phyloP scores from a whole-genome alignment of 495 filamentous ascomycete species.

The Penicillium antarcticum region DNA sequence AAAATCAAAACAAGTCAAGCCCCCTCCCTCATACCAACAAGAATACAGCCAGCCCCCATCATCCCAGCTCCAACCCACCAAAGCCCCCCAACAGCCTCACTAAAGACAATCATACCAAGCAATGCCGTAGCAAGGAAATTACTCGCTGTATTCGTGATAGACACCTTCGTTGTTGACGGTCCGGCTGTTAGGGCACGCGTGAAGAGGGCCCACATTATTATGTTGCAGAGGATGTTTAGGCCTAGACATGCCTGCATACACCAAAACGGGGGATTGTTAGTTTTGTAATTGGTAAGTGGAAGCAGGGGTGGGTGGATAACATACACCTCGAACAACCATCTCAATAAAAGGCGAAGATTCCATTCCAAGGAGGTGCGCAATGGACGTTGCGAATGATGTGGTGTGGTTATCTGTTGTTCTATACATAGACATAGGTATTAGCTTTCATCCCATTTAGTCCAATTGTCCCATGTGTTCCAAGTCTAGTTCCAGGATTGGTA shows the following conservation, averaged over 20 bases:
- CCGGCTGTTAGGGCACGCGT: conserved; percentile 79
- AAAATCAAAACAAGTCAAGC: conserved; percentile 17
- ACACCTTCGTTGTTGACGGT: conserved; percentile 83
- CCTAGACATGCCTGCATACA: conserved; percentile 70
- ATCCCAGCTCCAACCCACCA: conserved; percentile 88
- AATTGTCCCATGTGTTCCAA: too few species aligned
- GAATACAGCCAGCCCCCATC: conserved; percentile 85
- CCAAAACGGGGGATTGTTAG: background rate
- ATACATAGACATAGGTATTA: too few species aligned
- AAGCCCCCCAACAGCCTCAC: conserved; percentile 65
- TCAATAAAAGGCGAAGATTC: conserved; percentile 57
- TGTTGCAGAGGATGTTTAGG: conserved; percentile 86
- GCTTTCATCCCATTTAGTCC: too few species aligned
- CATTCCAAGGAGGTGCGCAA: conserved; percentile 58
- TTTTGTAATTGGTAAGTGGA: too few species aligned
- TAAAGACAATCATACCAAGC: conserved; percentile 72
- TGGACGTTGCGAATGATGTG: conserved; percentile 57
- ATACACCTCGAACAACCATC: conserved; percentile 64
- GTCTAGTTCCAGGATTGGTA: too few species aligned
- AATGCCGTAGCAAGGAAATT: conserved; percentile 93
- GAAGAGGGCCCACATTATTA: conserved; percentile 89
- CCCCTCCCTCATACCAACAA: conserved; percentile 80
- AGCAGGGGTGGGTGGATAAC: too few species aligned
- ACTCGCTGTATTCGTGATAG: conserved; percentile 85
- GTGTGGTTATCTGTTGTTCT: conserved; percentile 88